Evolutionary conservation across 2,329 filamentous ascomycete species (phyloP), one percentile per base, ranked within the genome.

Genomic region (Thelonectria rubi): DNA sequence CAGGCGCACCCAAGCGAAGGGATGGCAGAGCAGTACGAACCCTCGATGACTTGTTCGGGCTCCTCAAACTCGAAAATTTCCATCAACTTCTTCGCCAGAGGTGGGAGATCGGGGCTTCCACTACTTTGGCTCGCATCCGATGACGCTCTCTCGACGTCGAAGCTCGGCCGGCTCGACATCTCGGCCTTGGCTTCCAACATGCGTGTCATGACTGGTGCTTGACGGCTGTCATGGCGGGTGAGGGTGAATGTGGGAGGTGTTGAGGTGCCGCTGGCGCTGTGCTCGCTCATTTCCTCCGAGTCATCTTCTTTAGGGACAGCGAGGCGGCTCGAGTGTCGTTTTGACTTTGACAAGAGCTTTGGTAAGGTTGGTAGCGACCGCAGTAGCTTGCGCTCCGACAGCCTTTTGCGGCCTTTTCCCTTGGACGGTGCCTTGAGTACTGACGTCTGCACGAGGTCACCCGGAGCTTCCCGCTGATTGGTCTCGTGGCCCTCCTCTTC

Each of bases 31-130:
- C 24, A n/a, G n/a, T 24, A 65, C 76, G 55, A 76, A 90, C 88
- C 88, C 76, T 91, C 88, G 63, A 97, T 88, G 20, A 98, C 92
- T 63, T 93, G 90, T 74, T 99, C 95, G 0, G 91, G 85, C 39
- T 86, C 82, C 26, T 93, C 88, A 68, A 97, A 95, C 51, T 90
- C 86, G 72, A 97, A 97, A 64, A 97, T 96, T 63, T 95, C 88
- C 82, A 89, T 93, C 39, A 97, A 77, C 59, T 89, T 86, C 59
- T 83, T 86, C 1, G 91, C 89, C 53, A 97, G 83, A 15, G 85
- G 85, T 5, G 85, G 86, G 6, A 86, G 80, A 1, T 80, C 78
- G 6, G 79, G 78, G 30, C 75, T 60, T 18, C 74, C 72, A 40
- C 72, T 73, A 2, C 68, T 71, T 18, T 70, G 73, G 26, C 72